These are phyloP conservation scores for Hortaea sp. DNA, from an alignment of 2,329 filamentous ascomycete species.

Conservation along the genomic window DNA sequence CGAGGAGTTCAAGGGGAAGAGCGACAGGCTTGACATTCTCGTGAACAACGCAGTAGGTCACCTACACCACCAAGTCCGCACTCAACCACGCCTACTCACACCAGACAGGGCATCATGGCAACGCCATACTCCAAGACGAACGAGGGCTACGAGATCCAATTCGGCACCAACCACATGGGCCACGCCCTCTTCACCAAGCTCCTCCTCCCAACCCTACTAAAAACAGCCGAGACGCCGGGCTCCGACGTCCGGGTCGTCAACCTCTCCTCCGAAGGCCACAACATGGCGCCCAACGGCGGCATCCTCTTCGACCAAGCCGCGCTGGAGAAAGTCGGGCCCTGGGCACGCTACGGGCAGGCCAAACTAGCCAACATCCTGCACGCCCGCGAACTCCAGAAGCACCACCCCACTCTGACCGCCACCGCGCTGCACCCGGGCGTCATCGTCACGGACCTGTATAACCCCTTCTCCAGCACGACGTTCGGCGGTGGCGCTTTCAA, in stretches of 20 bases:
- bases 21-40: conserved; percentile 35
- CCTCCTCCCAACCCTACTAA: conserved; percentile 32
- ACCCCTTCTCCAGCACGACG: conserved; percentile 8
- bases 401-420: conserved; percentile 50
- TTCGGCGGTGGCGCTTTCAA: conserved; percentile 2
- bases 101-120: conserved; percentile 23
- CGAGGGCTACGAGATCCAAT: conserved; percentile 4
- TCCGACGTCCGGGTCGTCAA: conserved; percentile 36
- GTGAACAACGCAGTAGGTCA: conserved; percentile 35
- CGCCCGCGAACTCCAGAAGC: conserved; percentile 25
- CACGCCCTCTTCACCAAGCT: conserved; percentile 26
- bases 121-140: conserved; percentile 27
- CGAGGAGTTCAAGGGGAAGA: conserved; percentile 25
- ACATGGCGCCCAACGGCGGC: conserved; percentile 2
- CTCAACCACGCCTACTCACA: neutral
- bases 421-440: conserved; percentile 57
- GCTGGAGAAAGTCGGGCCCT: neutral
- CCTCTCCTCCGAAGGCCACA: conserved; percentile 26
- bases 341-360: conserved; percentile 48
- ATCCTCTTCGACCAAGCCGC: neutral
- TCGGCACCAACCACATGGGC: conserved; percentile 26
- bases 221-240: conserved; percentile 25
- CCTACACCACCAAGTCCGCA: neutral
- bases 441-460: conserved; percentile 48
- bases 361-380: conserved; percentile 55